Evolutionary conservation across 129 eudicot genomes (phyloP), one percentile per base, ranked within the genome.

Genomic region (Flaveria sonorensis): DNA sequence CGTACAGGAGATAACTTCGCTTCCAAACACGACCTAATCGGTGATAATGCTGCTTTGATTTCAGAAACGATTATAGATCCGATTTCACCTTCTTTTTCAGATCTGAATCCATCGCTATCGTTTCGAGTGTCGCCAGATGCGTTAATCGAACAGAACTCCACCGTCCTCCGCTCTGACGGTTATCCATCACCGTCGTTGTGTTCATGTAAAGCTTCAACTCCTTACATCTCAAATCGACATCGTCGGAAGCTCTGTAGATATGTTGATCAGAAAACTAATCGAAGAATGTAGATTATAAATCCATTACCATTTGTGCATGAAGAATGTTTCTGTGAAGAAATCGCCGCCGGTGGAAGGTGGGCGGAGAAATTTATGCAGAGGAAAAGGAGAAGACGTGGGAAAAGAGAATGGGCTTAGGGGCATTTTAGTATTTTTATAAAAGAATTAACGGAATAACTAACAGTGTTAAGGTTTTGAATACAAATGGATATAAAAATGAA

Each of bases 101-200:
- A n/a, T n/a, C n/a, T n/a, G n/a, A n/a, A n/a, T n/a, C n/a, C 87
- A 92, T 86, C 14, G 88, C 92, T 8, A 92, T 78, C 43, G 96
- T 79, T 14, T 92, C 94, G 15, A 92, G 60, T 2, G 85, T 88
- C 11, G 98, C 84, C 2, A 94, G 96, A 79, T 92, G 96, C 59
- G 84, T 47, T 78, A 92, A 90, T 50, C 80, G 86, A 13, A 81
- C 79, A 10, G 83, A 81, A 43, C 73, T 86, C 97, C 97, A 92
- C 59, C 88, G 74, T 42, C 88, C 83, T 18, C n/a, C 68, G 40
- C 70, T 70, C 72, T 26, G 57, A 57, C 52, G 16, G 19, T 70
- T 50, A 7, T 28, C 61, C 16, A 64, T 42, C 4, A 42, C 12
- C 50, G 80, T 46, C 50, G 70, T 15, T 19, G 81, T 19, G 82